A percentile compares a stretch with the other conserved stretches of the same genome.
Evolutionary conservation across 768 basidiomycete species (phyloP).

Genomic region (Rhizopogon roseolus): DNA sequence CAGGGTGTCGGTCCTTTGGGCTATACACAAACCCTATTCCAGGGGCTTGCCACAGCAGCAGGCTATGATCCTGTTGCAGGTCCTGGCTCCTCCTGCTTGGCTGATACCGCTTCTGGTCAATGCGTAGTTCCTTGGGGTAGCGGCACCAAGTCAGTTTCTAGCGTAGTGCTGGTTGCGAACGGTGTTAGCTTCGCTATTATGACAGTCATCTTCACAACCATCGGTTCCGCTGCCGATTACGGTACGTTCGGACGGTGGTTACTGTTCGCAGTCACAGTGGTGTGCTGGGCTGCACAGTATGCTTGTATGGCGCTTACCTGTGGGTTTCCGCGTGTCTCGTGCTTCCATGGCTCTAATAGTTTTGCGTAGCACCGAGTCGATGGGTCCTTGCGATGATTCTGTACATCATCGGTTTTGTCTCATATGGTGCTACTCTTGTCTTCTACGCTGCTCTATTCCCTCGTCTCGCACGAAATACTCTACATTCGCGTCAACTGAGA

Average conservation of each 20-base stretch:
- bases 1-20: slow-evolving; percentile 67
- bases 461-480: slow-evolving; percentile 74
- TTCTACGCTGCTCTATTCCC: slow-evolving; percentile 81
- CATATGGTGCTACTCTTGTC: slow-evolving; percentile 76
- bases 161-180: slow-evolving; percentile 73
- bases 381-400: slow-evolving; percentile 78
- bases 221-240: slow-evolving; percentile 41
- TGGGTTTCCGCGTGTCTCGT: slow-evolving; percentile 24
- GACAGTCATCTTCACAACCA: slow-evolving; percentile 78
- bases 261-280: slow-evolving; percentile 60
- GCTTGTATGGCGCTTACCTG: slow-evolving; percentile 70
- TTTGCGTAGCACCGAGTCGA: slow-evolving; percentile 46
- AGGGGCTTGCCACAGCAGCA: slow-evolving; percentile 64
- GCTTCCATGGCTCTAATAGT: background rate
- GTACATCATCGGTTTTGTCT: slow-evolving; percentile 75
- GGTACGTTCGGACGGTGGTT: slow-evolving; percentile 70
- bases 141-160: slow-evolving; percentile 70
- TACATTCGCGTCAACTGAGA: slow-evolving; percentile 49
- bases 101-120: slow-evolving; percentile 54
- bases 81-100: slow-evolving; percentile 63
- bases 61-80: slow-evolving; percentile 70
- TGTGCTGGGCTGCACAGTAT: slow-evolving; percentile 82
- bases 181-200: slow-evolving; percentile 76
- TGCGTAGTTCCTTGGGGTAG: slow-evolving; percentile 77
- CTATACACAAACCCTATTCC: slow-evolving; percentile 73